These are phyloP conservation scores for Trypanosoma boissoni DNA, from an alignment of 208 protist genomes.

Conservation along the genomic window DNA sequence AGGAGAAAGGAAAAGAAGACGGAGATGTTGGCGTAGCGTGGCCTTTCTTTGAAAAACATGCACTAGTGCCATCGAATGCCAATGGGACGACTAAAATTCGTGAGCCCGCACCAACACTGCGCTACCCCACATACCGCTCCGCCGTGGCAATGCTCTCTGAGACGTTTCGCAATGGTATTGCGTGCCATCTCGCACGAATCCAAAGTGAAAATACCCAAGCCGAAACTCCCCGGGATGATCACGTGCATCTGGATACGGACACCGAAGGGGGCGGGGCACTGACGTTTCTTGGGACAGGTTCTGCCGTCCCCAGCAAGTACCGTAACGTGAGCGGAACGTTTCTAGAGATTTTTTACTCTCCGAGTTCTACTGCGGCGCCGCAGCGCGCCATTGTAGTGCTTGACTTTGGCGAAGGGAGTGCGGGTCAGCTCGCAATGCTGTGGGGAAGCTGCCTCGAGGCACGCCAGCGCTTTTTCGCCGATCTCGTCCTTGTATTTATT, in stretches of 20 bases:
- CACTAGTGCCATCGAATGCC: constrained; percentile 11
- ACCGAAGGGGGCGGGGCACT: constrained; percentile 47
- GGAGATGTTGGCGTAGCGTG: constrained; percentile 13
- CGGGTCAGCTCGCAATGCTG: constrained; percentile 60
- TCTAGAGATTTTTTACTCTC: constrained; percentile 39
- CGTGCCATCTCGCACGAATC: not conserved
- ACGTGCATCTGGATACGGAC: too few relatives aligned
- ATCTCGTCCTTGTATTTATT: constrained; percentile 77
- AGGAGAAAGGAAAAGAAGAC: too few relatives aligned
- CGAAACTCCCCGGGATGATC: too few relatives aligned
- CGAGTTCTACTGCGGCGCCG: not conserved
- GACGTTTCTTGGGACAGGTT: constrained; percentile 84
- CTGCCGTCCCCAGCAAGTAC: constrained; percentile 88
- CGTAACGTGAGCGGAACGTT: constrained; percentile 82
- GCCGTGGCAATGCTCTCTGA: constrained; percentile 33
- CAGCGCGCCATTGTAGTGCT: constrained; percentile 55
- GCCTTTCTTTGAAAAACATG: constrained; percentile 24
- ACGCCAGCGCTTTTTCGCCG: constrained; percentile 33
- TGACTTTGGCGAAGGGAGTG: constrained; percentile 85
- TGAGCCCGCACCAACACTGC: constrained; percentile 26
- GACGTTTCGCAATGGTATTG: constrained; percentile 7
- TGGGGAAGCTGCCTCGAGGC: constrained; percentile 23
- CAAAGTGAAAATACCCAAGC: not conserved
- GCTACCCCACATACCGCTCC: constrained; percentile 41
- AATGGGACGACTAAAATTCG: not conserved